phyloP scores from a whole-genome alignment of 2,329 filamentous ascomycete genomes.

The Reticulascus tulasneorum region DNA sequence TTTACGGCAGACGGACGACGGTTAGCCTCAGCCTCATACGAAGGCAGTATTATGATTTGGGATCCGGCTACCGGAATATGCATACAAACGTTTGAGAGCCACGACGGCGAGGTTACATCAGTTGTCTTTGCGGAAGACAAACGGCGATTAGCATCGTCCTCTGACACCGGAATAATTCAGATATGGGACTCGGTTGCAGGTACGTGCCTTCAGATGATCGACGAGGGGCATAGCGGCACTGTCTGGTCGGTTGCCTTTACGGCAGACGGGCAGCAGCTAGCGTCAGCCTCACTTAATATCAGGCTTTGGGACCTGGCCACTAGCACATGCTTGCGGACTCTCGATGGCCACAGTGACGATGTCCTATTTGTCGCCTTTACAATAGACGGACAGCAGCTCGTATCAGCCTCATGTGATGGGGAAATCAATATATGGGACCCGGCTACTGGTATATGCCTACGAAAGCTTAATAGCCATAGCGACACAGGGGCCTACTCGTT shows the following conservation, averaged over 20 bases:
- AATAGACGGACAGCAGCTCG: neutral
- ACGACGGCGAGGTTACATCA: neutral
- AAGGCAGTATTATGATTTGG: slow-evolving; percentile 6
- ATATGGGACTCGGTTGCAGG: neutral
- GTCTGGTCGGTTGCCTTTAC: neutral
- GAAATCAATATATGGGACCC: slow-evolving; percentile 5
- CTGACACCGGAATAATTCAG: neutral
- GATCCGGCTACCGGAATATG: neutral
- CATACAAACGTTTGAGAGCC: slow-evolving; percentile 3
- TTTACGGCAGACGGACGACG: neutral
- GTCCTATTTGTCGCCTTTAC: slow-evolving; percentile 3
- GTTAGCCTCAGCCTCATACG: neutral
- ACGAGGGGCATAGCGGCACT: neutral
- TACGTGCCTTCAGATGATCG: neutral
- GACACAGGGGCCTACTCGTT: slow-evolving; percentile 7
- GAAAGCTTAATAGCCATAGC: slow-evolving; percentile 1
- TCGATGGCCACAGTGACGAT: slow-evolving; percentile 2
- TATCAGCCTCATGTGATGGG: slow-evolving; percentile 2
- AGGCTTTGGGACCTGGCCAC: slow-evolving; percentile 6
- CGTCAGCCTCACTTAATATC: neutral
- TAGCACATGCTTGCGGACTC: neutral
- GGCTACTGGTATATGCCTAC: neutral
- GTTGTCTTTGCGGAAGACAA: neutral
- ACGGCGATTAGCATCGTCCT: neutral
- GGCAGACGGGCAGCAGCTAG: neutral